Conservation (phyloP, 2,329 filamentous ascomycete species). For the Trichocomaceae sp. region DNA sequence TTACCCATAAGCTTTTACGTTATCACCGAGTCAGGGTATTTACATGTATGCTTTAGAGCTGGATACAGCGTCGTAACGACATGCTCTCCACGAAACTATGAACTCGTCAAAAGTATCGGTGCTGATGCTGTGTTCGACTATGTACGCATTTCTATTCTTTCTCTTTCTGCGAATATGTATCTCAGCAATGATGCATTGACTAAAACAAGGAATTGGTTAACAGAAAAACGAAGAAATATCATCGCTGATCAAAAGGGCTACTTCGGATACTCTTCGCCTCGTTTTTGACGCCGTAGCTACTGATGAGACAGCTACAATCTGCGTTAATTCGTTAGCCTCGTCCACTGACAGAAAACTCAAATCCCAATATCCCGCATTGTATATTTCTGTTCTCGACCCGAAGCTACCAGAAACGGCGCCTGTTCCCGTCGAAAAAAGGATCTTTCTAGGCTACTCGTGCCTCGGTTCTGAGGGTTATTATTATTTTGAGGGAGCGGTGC, state of each 20-base stretch:
- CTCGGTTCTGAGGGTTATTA: neutral
- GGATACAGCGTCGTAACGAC: conserved; percentile 32
- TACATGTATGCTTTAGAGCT: conserved; percentile 9
- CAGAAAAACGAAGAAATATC: neutral
- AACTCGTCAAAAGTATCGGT: conserved; percentile 27
- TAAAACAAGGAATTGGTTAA: neutral
- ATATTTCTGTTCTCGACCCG: neutral
- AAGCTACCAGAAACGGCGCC: neutral
- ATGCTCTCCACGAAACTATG: conserved; percentile 28
- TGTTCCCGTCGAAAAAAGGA: neutral
- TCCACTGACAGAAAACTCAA: neutral
- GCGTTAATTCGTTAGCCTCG: neutral
- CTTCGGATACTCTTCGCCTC: conserved; percentile 1
- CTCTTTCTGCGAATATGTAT: neutral
- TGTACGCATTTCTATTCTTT: neutral
- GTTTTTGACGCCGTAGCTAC: conserved; percentile 3
- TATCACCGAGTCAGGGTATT: neutral
- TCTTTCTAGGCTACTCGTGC: conserved; percentile 6
- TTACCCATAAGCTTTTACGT: neutral
- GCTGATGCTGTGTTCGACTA: conserved; percentile 37
- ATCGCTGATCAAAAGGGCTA: neutral
- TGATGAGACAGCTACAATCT: neutral
- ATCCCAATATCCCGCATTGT: neutral
- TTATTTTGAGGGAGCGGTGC: neutral
- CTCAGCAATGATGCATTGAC: neutral